Conservation (phyloP, 768 basidiomycete species). For the Russula sp. region DNA sequence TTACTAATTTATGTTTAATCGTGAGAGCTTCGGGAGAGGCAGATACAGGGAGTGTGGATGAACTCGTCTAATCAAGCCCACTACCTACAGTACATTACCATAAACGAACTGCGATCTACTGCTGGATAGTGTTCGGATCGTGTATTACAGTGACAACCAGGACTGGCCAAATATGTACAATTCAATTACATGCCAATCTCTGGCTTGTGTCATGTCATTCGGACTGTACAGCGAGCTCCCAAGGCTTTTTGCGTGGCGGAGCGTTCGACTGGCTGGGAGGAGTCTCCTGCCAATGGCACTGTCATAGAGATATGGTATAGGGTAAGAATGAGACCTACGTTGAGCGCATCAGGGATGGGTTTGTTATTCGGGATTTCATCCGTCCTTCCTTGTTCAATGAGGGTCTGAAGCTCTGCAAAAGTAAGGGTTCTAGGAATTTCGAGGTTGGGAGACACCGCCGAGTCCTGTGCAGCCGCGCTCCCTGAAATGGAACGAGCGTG, state of each 20-base stretch:
- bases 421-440: slow-evolving; percentile 42
- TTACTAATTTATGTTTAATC: too few species aligned
- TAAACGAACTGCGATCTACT: too few species aligned
- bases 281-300: slow-evolving; percentile 37
- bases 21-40: too few species aligned
- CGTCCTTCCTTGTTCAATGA: slow-evolving; percentile 65
- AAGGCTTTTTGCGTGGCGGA: slow-evolving; percentile 55
- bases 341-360: slow-evolving; percentile 56
- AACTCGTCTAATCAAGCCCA: too few species aligned
- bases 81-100: too few species aligned
- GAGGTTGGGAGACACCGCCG: slow-evolving; percentile 1
- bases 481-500: background rate
- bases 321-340: slow-evolving; percentile 38
- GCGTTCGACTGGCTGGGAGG: slow-evolving; percentile 52
- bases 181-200: too few species aligned
- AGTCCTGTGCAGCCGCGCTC: background rate
- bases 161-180: too few species aligned
- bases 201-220: background rate
- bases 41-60: too few species aligned
- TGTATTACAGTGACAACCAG: too few species aligned
- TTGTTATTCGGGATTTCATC: slow-evolving; percentile 79
- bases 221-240: slow-evolving; percentile 40
- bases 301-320: slow-evolving; percentile 1
- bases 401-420: slow-evolving; percentile 59
- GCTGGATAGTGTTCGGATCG: too few species aligned